Evolutionary conservation across 768 basidiomycete genomes (phyloP).

Genomic region (Mycena capillaripes): DNA sequence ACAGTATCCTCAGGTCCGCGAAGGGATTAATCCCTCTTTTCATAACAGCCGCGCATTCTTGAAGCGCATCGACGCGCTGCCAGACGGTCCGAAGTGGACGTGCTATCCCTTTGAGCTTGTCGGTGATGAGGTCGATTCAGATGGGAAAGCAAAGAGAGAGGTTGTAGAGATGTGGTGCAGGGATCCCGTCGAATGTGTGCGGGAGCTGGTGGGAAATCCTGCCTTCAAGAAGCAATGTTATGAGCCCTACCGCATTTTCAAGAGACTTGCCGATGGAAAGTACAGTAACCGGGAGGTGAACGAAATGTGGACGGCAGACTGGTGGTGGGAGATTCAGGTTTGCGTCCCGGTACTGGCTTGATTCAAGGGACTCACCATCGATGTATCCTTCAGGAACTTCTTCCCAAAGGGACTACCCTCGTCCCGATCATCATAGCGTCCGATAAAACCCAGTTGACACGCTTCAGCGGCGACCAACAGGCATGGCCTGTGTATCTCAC

Average conservation of each 20-base stretch:
- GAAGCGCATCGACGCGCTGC: conserved; percentile 39
- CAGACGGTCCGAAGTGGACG: conserved; percentile 35
- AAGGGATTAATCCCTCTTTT: conserved; percentile 7
- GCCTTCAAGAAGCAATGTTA: conserved; percentile 43
- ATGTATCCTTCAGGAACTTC: conserved; percentile 2
- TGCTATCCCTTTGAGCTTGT: conserved; percentile 37
- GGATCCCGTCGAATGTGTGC: conserved; percentile 40
- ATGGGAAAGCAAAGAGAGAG: conserved; percentile 12
- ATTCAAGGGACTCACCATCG: background rate
- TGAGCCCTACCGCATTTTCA: conserved; percentile 37
- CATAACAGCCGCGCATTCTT: conserved; percentile 31
- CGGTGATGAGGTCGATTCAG: conserved; percentile 34
- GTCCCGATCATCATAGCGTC: conserved; percentile 49
- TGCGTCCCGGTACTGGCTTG: background rate
- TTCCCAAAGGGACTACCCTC: conserved; percentile 33
- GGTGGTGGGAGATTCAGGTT: conserved; percentile 52
- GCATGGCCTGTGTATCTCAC: conserved; percentile 53
- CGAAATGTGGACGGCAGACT: conserved; percentile 47
- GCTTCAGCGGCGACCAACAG: conserved; percentile 46
- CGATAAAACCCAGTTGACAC: conserved; percentile 50
- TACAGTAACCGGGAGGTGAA: conserved; percentile 28
- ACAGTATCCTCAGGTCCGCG: background rate
- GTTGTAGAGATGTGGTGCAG: conserved; percentile 43
- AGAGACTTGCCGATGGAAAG: background rate
- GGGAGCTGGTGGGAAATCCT: conserved; percentile 43